Conservation (phyloP, 116 monocot genomes). For the Posidonia oceanica region DNA sequence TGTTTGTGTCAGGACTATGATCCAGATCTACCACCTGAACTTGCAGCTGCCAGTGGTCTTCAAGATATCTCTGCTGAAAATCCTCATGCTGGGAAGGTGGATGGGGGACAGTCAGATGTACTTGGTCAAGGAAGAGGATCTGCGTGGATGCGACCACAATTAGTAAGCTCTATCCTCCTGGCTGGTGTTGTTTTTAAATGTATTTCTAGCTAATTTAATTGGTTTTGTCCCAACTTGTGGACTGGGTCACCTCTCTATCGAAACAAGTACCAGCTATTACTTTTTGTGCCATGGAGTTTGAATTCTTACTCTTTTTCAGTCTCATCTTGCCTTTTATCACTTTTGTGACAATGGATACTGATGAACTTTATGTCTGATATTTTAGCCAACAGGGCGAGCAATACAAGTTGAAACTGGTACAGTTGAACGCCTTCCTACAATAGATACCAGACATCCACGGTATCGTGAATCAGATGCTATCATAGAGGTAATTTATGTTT, state of each 20-base stretch:
- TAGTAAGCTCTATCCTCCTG: slow-evolving; percentile 33
- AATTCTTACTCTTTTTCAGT: not conserved
- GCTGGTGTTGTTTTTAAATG: not conserved
- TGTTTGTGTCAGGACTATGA: slow-evolving; percentile 60
- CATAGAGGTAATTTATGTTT: slow-evolving; percentile 68
- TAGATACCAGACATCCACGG: slow-evolving; percentile 83
- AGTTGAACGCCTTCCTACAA: slow-evolving; percentile 88
- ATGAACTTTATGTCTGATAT: slow-evolving; percentile 1
- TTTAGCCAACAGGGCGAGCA: slow-evolving; percentile 84
- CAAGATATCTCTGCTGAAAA: slow-evolving; percentile 52
- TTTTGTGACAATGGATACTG: not conserved
- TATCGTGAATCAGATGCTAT: slow-evolving; percentile 83
- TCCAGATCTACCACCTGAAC: slow-evolving; percentile 99
- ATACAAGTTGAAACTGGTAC: slow-evolving; percentile 90
- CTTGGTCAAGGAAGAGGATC: slow-evolving; percentile 48
- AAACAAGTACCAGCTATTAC: too few species aligned
- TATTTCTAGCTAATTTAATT: too few species aligned
- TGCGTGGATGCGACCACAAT: slow-evolving; percentile 26
- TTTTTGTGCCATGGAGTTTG: not conserved
- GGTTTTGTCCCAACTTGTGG: too few species aligned
- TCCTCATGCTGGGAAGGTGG: slow-evolving; percentile 28
- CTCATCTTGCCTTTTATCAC: not conserved
- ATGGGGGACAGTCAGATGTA: slow-evolving; percentile 44
- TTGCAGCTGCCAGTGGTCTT: slow-evolving; percentile 91
- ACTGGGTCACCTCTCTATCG: too few species aligned